These are phyloP conservation scores for Annulohypoxylon stygium DNA, from an alignment of 495 filamentous ascomycete species.

Conservation along the genomic window DNA sequence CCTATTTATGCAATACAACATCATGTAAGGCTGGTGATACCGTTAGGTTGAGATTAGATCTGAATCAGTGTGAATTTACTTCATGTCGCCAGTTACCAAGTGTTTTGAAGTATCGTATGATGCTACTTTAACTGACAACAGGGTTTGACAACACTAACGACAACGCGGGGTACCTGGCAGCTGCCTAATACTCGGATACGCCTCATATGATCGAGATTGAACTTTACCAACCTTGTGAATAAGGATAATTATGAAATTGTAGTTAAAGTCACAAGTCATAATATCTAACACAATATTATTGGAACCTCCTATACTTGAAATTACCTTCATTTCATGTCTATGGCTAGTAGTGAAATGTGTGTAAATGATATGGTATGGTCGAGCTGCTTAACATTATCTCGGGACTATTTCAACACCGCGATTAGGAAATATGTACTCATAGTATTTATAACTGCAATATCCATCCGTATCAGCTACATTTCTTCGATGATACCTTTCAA, in stretches of 20 bases:
- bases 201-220: neutral
- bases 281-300: too few species aligned
- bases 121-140: constrained; percentile 5
- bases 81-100: neutral
- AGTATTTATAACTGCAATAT: too few species aligned
- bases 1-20: constrained; percentile 44
- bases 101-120: neutral
- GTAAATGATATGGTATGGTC: too few species aligned
- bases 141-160: neutral
- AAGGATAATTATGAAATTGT: constrained; percentile 7
- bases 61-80: neutral
- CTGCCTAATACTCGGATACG: neutral
- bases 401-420: too few species aligned
- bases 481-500: too few species aligned
- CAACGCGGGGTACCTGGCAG: neutral
- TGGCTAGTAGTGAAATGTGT: too few species aligned
- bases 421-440: too few species aligned
- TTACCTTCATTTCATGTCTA: too few species aligned
- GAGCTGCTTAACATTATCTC: too few species aligned
- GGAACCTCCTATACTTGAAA: too few species aligned
- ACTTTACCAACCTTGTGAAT: constrained; percentile 1
- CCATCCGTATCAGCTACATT: too few species aligned
- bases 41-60: constrained; percentile 12
- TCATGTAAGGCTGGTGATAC: constrained; percentile 37
- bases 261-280: neutral